Conservation (phyloP, 2,329 filamentous ascomycete genomes). For the Kalmusia sp. region DNA sequence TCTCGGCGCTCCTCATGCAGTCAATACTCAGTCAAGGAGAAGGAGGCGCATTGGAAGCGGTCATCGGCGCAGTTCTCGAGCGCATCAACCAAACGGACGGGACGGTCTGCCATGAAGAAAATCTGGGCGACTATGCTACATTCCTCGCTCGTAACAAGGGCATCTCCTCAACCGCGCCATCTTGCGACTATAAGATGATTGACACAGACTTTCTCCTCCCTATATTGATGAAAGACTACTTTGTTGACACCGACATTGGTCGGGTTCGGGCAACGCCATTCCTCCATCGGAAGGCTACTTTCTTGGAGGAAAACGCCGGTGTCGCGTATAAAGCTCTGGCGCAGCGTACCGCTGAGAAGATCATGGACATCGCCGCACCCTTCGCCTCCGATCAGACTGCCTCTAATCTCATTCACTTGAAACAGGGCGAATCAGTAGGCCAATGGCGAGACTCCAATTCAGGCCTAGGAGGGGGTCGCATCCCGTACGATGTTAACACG, state of each 20-base stretch:
- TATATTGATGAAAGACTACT: conserved; percentile 65
- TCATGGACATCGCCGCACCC: conserved; percentile 62
- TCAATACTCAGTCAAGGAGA: conserved; percentile 64
- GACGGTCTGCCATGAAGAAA: conserved; percentile 69
- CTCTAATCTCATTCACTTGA: conserved; percentile 66
- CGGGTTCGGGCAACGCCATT: conserved; percentile 44
- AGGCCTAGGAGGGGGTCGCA: conserved; percentile 66
- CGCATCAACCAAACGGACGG: conserved; percentile 67
- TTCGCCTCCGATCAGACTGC: conserved; percentile 59
- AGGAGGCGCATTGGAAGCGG: conserved; percentile 65
- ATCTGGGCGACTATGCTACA: conserved; percentile 70
- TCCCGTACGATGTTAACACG: conserved; percentile 72
- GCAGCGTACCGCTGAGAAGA: conserved; percentile 62
- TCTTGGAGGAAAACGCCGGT: conserved; percentile 59
- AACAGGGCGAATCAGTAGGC: conserved; percentile 61
- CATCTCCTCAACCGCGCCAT: conserved; percentile 59
- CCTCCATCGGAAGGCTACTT: conserved; percentile 54
- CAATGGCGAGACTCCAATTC: conserved; percentile 69
- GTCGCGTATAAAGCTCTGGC: conserved; percentile 62
- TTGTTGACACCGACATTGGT: conserved; percentile 57
- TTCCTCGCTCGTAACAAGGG: conserved; percentile 64
- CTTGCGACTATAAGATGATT: conserved; percentile 67
- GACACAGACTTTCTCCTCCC: conserved; percentile 69
- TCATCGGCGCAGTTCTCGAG: conserved; percentile 67
- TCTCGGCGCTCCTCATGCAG: conserved; percentile 64